Base-by-base conservation (phyloP, 495 filamentous ascomycete species). In the Trichocladium antarcticum region DNA sequence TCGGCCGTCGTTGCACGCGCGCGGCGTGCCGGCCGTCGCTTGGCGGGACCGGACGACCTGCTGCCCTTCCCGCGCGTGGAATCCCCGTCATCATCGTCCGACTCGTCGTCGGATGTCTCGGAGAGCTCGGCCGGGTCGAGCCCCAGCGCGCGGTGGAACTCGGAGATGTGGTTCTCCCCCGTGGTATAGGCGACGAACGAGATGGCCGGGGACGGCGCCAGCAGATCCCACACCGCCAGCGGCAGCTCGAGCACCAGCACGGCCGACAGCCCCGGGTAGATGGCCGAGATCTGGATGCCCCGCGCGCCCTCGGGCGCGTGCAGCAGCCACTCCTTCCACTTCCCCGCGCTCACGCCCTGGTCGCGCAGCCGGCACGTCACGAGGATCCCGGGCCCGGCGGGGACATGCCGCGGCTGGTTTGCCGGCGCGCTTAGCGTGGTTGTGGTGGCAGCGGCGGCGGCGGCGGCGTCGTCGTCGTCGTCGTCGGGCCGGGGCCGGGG, bases 141-240 rank as follows among this genome's bases (percentile, higher is more conserved):
- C 11, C 43, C 40, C 40, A 53, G 14, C 3, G 31, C 45, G 12
- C 31, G 38, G 16, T 38, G 22, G 17, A 35, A 43, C 7, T 47
- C 45, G 9, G 36, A 31, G 10, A 40, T 37, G 41, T 42, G 27
- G 17, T 43, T 39, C 15, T 40, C 11, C 9, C 45, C 54, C 0
- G 31, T 32, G 15, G 46, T 45, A 29, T 55, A 50, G 5, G 46
- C 50, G 3, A 57, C 28, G 28, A 57, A 53, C 1, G 50, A 39
- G 2, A 57, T 22, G 3, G 37, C 47, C 0, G 45, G 37, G 0
- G 45, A 46, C 0, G 24, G 14, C 3, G 46, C 46, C 3, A 57
- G 31, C 37, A 57, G n/a, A 27, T 57, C 55, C 55, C 55, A 57
- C n/a, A 57, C 51, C 1, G 21, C 42, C 10, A 57, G 29, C 4